These are phyloP conservation scores for Corniculantispora saksenae DNA, from an alignment of 2,329 filamentous ascomycete species.

Conservation along the genomic window DNA sequence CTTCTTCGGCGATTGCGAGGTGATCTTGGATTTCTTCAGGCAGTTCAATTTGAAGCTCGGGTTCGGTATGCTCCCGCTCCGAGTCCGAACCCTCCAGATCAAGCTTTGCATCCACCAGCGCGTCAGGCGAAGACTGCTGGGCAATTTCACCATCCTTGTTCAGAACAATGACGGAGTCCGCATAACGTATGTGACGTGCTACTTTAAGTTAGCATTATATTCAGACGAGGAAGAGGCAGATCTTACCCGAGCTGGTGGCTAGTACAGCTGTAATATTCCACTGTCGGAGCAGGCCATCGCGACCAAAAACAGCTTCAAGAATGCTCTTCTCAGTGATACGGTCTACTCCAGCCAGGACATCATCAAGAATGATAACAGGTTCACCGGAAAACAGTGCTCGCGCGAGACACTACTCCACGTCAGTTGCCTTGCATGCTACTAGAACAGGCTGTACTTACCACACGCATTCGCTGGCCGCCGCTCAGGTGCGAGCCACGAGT, in stretches of 20 bases:
- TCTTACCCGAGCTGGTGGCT: conserved; percentile 30
- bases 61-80: neutral
- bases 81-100: neutral
- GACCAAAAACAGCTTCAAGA: conserved; percentile 36
- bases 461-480: conserved; percentile 31
- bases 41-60: conserved; percentile 15
- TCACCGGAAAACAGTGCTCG: conserved; percentile 29
- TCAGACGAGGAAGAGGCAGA: no score
- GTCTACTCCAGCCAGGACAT: conserved; percentile 38
- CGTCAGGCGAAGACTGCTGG: conserved; percentile 25
- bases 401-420: conserved; percentile 23
- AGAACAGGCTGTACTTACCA: conserved; percentile 21
- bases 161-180: conserved; percentile 29
- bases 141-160: conserved; percentile 25
- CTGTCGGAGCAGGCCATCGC: conserved; percentile 31
- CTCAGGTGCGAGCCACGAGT: conserved; percentile 28
- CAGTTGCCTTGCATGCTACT: conserved; percentile 2
- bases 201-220: neutral
- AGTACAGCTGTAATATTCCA: conserved; percentile 29
- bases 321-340: conserved; percentile 39
- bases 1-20: conserved; percentile 19
- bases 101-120: conserved; percentile 15
- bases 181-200: conserved; percentile 27
- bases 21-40: conserved; percentile 23
- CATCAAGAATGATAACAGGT: conserved; percentile 33